Evolutionary conservation across 176 grass and related monocot species (phyloP), one percentile per base, ranked within the genome.

Genomic region (Oryza brachyantha): DNA sequence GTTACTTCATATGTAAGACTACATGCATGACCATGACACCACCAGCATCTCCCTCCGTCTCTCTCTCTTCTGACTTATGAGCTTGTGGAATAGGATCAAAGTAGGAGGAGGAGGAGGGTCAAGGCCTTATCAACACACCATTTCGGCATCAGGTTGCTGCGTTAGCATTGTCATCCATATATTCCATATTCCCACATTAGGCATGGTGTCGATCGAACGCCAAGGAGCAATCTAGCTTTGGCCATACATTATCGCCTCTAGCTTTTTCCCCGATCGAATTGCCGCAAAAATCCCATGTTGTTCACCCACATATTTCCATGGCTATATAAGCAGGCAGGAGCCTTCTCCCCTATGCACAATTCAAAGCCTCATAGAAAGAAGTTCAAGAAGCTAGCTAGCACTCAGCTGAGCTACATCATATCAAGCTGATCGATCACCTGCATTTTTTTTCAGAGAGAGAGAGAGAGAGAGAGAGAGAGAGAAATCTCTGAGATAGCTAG

Each of bases 161-260:
- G 57, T n/a, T 5, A 28, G 24, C 63, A 61, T 77, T 61, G 73
- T 66, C 46, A 46, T 82, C 81, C 66, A 78, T 73, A 82, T 85
- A 85, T 85, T 89, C 87, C 77, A 85, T 72, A 76, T 58, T 77
- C 78, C 78, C 67, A 82, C 78, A 63, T 38, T 29, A 46, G n/a
- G 29, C 45, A 61, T 74, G 86, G 77, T 71, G 78, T 86, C 32
- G 21, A n/a, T n/a, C n/a, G n/a, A n/a, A n/a, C n/a, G n/a, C n/a
- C 75, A 8, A 60, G 68, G 73, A 75, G 46, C n/a, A 60, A 21
- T 22, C 70, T 62, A 7, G 46, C 46, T 50, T 50, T 38, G 38
- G 39, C 77, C 68, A 57, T 84, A 4, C 52, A 38, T 76, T 80
- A 86, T 79, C 75, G 19, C 76, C 8, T 70, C 28, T 21, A 6